Base-by-base conservation (phyloP, 352 stramenopile species). In the Pythium dissotocum region DNA sequence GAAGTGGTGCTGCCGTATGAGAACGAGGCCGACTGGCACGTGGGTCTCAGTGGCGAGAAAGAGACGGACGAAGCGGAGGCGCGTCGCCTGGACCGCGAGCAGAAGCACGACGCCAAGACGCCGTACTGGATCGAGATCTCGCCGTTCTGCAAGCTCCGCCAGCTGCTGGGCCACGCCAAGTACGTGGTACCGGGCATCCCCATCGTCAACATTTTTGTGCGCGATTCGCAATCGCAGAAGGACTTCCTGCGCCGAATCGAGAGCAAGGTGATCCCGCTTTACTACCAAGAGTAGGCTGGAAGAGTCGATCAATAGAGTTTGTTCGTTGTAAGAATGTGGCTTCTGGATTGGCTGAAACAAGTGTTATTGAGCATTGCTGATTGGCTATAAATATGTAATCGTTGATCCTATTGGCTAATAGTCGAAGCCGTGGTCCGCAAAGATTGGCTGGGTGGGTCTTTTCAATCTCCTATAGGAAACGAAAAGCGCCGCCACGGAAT, bases 171-270 rank as follows among this genome's bases (percentile, higher is more conserved):
- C 36, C 81, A 95, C 68, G 62, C 80, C 13, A 77, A 83, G 72
- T 96, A 95, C 63, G 87, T 96, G 24, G 88, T 96, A 26, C 83
- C 88, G 12, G 88, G 88, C 13, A 85, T 96, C 33, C 87, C 87
- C 16, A 86, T 94, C 70, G 70, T 96, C 46, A 90, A 96, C 67
- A 69, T 96, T 14, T 94, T 94, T 52, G 88, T 93, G 30, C 82
- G 85, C 35, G 81, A 75, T 63, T 94, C 88, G 42, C 73, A 82
- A 40, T 63, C 78, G 30, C 76, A 88, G 12, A n/a, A 62, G 26
- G 79, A 90, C 62, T 94, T 93, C 70, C 69, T 94, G 13, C 76
- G 61, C 63, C 77, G 75, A 67, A 91, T 93, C 64, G 78, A 91
- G 18, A 78, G 67, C 65, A 80, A 77, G 69, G 74, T 91, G 61